Percentiles rank a stretch among this genome's conserved stretches.
These are phyloP conservation scores for Suhomyces anneliseae DNA, from an alignment of 1,139 yeast genomes.

Conservation along the genomic window DNA sequence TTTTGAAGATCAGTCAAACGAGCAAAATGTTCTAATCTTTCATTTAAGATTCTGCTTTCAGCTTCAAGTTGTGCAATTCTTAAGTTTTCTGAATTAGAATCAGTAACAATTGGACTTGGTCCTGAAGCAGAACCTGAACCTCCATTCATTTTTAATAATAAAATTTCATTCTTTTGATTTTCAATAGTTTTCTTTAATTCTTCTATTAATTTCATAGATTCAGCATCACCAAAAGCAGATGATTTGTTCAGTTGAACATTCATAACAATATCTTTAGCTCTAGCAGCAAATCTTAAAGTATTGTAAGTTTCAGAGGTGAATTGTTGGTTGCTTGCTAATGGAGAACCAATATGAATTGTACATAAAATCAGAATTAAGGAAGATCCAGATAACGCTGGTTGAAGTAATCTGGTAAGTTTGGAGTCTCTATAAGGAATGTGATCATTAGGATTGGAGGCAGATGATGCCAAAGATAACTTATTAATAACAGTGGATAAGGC, in stretches of 20 bases:
- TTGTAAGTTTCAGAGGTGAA: slow-evolving; percentile 77
- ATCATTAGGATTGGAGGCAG: slow-evolving; percentile 25
- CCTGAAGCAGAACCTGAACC: background rate
- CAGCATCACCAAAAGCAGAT: slow-evolving; percentile 31
- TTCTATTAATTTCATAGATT: slow-evolving; percentile 46
- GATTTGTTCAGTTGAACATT: slow-evolving; percentile 59
- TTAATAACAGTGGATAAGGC: slow-evolving; percentile 90
- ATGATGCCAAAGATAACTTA: slow-evolving; percentile 53
- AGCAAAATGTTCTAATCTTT: slow-evolving; percentile 67
- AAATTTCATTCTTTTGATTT: slow-evolving; percentile 42
- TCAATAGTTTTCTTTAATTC: slow-evolving; percentile 49
- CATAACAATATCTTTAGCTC: slow-evolving; percentile 83
- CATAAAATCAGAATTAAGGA: slow-evolving; percentile 86
- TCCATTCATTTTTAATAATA: slow-evolving; percentile 21
- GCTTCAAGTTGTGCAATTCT: slow-evolving; percentile 50
- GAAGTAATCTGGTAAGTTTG: slow-evolving; percentile 80
- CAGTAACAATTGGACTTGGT: background rate
- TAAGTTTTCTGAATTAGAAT: background rate
- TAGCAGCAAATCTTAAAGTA: slow-evolving; percentile 86
- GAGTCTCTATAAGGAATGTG: slow-evolving; percentile 94
- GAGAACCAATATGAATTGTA: slow-evolving; percentile 66
- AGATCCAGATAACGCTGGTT: slow-evolving; percentile 88
- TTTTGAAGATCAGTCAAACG: slow-evolving; percentile 60
- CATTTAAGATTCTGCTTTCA: slow-evolving; percentile 61
- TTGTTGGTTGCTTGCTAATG: slow-evolving; percentile 30